Conservation (phyloP, 805 yeast species). For the Metschnikowia anglica region DNA sequence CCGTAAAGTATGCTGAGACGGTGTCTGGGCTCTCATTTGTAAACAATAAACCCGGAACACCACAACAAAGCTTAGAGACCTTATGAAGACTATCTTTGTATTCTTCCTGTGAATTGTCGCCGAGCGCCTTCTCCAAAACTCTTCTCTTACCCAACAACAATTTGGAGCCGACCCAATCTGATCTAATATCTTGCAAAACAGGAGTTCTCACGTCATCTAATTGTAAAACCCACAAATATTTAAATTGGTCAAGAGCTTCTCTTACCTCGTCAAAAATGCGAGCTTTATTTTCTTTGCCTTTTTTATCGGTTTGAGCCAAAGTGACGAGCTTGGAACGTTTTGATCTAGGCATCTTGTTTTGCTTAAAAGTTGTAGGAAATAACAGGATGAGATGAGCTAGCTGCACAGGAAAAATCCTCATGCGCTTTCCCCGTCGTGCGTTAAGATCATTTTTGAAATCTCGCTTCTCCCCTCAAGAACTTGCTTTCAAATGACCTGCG, state of each 20-base stretch:
- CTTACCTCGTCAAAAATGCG: constrained; percentile 89
- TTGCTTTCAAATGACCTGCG: too few relatives aligned
- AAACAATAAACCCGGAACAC: constrained; percentile 84
- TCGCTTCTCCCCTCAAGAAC: neutral
- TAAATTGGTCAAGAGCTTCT: constrained; percentile 70
- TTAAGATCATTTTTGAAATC: neutral
- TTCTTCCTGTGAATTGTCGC: constrained; percentile 84
- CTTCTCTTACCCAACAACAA: constrained; percentile 88
- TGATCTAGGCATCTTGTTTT: constrained; percentile 81
- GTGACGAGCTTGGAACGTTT: constrained; percentile 95
- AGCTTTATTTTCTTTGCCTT: constrained; percentile 89
- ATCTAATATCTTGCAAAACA: constrained; percentile 87
- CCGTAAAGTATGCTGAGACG: constrained; percentile 83
- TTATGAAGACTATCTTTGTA: constrained; percentile 79
- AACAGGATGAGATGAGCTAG: constrained; percentile 15
- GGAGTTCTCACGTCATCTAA: constrained; percentile 95
- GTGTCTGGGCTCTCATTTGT: constrained; percentile 86
- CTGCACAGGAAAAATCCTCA: constrained; percentile 8
- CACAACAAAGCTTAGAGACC: constrained; percentile 61
- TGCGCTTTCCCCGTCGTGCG: constrained; percentile 4
- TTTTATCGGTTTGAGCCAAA: constrained; percentile 92
- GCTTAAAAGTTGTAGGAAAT: constrained; percentile 1
- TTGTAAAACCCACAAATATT: constrained; percentile 80
- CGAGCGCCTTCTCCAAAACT: constrained; percentile 90
- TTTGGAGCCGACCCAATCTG: constrained; percentile 90